These are phyloP conservation scores for Ilyonectria destructans DNA, from an alignment of 2,329 filamentous ascomycete species.

Conservation along the genomic window DNA sequence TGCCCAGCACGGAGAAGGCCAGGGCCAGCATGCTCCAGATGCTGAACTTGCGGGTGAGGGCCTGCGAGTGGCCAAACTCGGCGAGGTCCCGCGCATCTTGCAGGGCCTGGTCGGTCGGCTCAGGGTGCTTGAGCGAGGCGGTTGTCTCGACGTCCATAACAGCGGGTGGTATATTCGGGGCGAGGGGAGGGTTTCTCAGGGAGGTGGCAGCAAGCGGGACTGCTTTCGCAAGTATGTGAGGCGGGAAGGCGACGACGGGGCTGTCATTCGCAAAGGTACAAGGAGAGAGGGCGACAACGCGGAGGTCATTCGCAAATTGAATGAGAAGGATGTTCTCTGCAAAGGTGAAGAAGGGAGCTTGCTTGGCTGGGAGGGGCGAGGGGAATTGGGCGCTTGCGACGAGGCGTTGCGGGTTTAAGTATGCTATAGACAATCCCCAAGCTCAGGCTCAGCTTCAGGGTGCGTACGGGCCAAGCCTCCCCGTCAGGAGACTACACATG, in stretches of 20 bases:
- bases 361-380: background rate
- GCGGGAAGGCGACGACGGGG: background rate
- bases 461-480: slow-evolving; percentile 27
- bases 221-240: background rate
- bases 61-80: slow-evolving; percentile 59
- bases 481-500: slow-evolving; percentile 32
- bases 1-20: slow-evolving; percentile 71
- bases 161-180: slow-evolving; percentile 3
- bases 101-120: slow-evolving; percentile 47
- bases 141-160: slow-evolving; percentile 48
- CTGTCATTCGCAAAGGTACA: background rate
- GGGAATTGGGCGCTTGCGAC: background rate
- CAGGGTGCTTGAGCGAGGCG: slow-evolving; percentile 43
- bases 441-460: slow-evolving; percentile 11
- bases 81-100: slow-evolving; percentile 60
- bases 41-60: slow-evolving; percentile 64
- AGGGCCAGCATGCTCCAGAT: slow-evolving; percentile 72
- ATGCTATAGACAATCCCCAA: slow-evolving; percentile 2
- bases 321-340: no score
- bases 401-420: slow-evolving; percentile 24
- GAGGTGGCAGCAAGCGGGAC: background rate
- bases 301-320: slow-evolving; percentile 22
- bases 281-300: slow-evolving; percentile 4
- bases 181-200: background rate
- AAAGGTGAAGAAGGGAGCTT: background rate